Evolutionary conservation across 1,284 basidiomycete genomes (phyloP).

Genomic region (Heterobasidion occidentale): DNA sequence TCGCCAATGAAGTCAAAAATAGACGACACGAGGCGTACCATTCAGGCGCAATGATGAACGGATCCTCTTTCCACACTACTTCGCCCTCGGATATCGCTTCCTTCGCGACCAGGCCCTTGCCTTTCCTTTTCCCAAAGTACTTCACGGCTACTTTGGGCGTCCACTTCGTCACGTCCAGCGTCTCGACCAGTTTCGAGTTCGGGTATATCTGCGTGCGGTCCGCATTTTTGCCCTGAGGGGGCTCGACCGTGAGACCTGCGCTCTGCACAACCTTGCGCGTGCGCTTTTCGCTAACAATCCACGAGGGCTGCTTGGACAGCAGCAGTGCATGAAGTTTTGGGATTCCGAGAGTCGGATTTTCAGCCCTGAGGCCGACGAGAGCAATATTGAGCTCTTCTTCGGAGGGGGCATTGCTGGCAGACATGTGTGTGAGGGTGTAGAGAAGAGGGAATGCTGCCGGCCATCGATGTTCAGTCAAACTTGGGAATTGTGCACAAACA

Average conservation of each 20-base stretch:
- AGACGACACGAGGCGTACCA: conserved; percentile 35
- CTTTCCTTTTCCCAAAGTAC: conserved; percentile 66
- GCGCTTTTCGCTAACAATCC: conserved; percentile 79
- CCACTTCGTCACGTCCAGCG: conserved; percentile 54
- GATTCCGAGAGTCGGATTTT: conserved; percentile 60
- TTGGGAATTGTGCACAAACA: no score
- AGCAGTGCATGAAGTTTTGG: conserved; percentile 63
- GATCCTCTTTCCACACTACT: conserved; percentile 77
- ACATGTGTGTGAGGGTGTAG: neutral
- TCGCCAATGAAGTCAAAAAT: conserved; percentile 4
- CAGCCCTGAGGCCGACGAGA: conserved; percentile 33
- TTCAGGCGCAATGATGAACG: conserved; percentile 63
- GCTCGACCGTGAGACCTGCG: conserved; percentile 46
- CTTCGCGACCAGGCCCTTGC: conserved; percentile 77
- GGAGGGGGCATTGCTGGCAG: conserved; percentile 18
- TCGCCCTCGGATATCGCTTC: conserved; percentile 65
- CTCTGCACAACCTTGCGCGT: conserved; percentile 61
- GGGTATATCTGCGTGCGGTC: conserved; percentile 33
- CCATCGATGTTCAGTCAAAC: no score
- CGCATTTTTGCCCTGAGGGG: conserved; percentile 14
- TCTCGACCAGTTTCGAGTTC: conserved; percentile 57
- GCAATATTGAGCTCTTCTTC: conserved; percentile 39
- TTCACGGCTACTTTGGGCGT: conserved; percentile 59
- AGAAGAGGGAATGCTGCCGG: no score
- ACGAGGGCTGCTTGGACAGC: conserved; percentile 49